phyloP scores from a whole-genome alignment of 345 rosid genomes.

The Citrus inodora region DNA sequence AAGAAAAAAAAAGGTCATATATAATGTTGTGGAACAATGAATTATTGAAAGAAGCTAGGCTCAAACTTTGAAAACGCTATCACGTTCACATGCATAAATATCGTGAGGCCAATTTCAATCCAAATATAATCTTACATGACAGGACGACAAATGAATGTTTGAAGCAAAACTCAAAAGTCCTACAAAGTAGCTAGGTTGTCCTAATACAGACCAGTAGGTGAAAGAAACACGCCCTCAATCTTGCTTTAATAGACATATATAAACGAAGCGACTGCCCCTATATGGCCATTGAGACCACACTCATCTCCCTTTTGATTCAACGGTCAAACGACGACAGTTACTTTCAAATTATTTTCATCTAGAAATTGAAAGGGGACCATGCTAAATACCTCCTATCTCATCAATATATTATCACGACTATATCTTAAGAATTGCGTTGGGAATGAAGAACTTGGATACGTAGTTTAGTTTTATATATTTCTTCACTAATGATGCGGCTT shows the following conservation, averaged over 20 bases:
- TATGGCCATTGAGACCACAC: not conserved
- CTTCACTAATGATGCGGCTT: not conserved
- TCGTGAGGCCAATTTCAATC: not conserved
- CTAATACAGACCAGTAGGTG: not conserved
- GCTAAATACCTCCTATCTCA: not conserved
- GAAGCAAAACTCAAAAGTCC: not conserved
- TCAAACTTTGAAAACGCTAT: not conserved
- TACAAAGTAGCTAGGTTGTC: not conserved
- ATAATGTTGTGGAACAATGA: not conserved
- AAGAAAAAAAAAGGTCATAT: not conserved
- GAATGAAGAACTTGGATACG: not conserved
- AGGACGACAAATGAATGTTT: not conserved
- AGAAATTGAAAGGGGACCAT: not conserved
- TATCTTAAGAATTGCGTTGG: not conserved
- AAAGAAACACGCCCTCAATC: not conserved
- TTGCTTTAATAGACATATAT: not conserved
- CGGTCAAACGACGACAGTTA: not conserved
- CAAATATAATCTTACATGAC: not conserved
- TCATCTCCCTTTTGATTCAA: not conserved
- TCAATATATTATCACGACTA: not conserved
- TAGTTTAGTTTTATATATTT: too few relatives aligned
- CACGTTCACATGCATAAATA: not conserved
- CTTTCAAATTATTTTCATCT: not conserved
- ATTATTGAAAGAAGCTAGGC: not conserved
- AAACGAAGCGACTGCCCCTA: not conserved